Percentiles rank a stretch among this genome's conserved stretches.
phyloP scores from a whole-genome alignment of 1,284 basidiomycete species.

The Fomes fomentarius region DNA sequence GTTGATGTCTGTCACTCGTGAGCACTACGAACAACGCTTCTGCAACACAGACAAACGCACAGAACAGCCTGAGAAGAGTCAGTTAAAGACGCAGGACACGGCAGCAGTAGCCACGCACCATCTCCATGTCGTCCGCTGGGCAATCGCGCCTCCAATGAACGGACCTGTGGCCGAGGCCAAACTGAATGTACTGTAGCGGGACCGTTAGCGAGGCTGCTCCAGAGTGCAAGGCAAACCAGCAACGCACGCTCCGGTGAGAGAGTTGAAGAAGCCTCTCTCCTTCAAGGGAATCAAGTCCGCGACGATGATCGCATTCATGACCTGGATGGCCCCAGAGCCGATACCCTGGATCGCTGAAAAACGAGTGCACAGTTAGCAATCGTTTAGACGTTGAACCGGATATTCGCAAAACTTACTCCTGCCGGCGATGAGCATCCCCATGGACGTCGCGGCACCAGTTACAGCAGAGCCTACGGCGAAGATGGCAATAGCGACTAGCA shows the following conservation, averaged over 20 bases:
- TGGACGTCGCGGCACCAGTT: slow-evolving; percentile 38
- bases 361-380: neutral
- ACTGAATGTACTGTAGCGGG: slow-evolving; percentile 31
- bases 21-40: slow-evolving; percentile 2
- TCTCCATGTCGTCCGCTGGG: slow-evolving; percentile 34
- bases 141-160: slow-evolving; percentile 39
- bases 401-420: slow-evolving; percentile 8
- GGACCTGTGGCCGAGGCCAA: slow-evolving; percentile 36
- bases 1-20: slow-evolving; percentile 36
- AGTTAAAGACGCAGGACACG: neutral
- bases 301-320: slow-evolving; percentile 42
- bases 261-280: slow-evolving; percentile 41
- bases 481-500: slow-evolving; percentile 36
- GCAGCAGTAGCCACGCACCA: slow-evolving; percentile 34
- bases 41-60: neutral
- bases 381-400: neutral
- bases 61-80: slow-evolving; percentile 2
- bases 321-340: slow-evolving; percentile 46
- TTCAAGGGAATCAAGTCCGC: slow-evolving; percentile 45
- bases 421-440: slow-evolving; percentile 38
- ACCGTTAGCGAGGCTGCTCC: too few relatives aligned
- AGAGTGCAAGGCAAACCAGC: neutral
- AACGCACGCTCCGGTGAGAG: slow-evolving; percentile 25
- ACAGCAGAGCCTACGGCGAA: slow-evolving; percentile 41
- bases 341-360: slow-evolving; percentile 45